Conservation (phyloP, 768 basidiomycete species). For the Leccinum rimulosum region DNA sequence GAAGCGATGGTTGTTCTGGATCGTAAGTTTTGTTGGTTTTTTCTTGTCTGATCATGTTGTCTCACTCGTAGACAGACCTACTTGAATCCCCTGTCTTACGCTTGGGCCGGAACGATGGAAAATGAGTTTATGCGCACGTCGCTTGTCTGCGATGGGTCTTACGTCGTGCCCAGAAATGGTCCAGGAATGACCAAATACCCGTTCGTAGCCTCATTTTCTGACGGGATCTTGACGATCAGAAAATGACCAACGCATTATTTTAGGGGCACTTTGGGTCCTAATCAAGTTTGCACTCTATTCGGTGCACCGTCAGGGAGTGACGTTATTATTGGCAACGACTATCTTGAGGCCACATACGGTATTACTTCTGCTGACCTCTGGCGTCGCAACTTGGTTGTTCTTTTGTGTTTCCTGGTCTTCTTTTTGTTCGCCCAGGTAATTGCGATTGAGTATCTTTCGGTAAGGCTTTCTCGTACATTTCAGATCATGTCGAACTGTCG, state of each 20-base stretch:
- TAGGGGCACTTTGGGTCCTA: constrained; percentile 52
- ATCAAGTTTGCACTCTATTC: constrained; percentile 77
- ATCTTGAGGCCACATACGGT: constrained; percentile 57
- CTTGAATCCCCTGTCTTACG: constrained; percentile 74
- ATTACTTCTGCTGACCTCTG: constrained; percentile 53
- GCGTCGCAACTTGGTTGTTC: constrained; percentile 66
- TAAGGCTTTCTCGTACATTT: constrained; percentile 29
- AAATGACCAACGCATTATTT: constrained; percentile 13
- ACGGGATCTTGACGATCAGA: background rate
- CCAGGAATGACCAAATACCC: constrained; percentile 58
- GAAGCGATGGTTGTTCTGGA: constrained; percentile 87
- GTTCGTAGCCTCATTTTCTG: constrained; percentile 34
- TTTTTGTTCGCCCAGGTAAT: constrained; percentile 71
- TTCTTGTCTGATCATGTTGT: background rate
- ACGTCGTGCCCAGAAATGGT: constrained; percentile 64
- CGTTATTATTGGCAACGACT: constrained; percentile 55
- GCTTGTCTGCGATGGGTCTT: constrained; percentile 62
- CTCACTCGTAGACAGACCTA: constrained; percentile 50
- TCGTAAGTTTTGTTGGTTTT: constrained; percentile 42
- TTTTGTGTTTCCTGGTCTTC: constrained; percentile 65
- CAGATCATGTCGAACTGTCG: background rate
- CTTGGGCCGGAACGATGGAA: constrained; percentile 76
- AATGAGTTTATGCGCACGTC: constrained; percentile 79
- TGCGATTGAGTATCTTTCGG: constrained; percentile 63
- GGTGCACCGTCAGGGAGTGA: constrained; percentile 60